phyloP scores from a whole-genome alignment of 345 rosid genomes.

The Salix caprea region DNA sequence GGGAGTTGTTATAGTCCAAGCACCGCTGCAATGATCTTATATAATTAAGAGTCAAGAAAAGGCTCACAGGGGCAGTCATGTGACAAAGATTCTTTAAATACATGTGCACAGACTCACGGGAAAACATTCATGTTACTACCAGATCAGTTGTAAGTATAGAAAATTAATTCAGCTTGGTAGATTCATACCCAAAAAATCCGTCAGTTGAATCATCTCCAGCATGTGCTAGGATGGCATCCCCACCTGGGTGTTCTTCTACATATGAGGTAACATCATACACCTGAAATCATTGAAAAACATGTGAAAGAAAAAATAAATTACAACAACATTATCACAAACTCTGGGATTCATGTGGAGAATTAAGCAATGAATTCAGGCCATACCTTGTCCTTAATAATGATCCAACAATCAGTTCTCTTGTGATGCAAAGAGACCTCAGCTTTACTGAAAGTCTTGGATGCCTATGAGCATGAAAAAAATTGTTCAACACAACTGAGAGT shows the following conservation, averaged over 20 bases:
- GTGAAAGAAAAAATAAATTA: background rate
- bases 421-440: slow-evolving; percentile 58
- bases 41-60: background rate
- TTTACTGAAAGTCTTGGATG: slow-evolving; percentile 21
- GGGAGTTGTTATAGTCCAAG: too few species aligned
- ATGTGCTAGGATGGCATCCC: slow-evolving; percentile 78
- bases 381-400: slow-evolving; percentile 77
- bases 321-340: background rate
- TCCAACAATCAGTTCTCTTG: slow-evolving; percentile 87
- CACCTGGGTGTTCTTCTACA: slow-evolving; percentile 97
- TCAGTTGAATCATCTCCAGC: slow-evolving; percentile 93
- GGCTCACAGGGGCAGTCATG: background rate
- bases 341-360: background rate
- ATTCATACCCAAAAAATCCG: slow-evolving; percentile 78
- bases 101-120: background rate
- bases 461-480: slow-evolving; percentile 10
- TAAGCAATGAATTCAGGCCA: background rate
- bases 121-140: background rate
- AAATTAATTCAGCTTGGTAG: background rate
- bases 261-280: slow-evolving; percentile 84
- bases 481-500: background rate
- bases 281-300: slow-evolving; percentile 22
- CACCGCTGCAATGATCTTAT: too few species aligned
- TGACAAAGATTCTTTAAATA: background rate
- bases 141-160: background rate